phyloP scores from a whole-genome alignment of 768 basidiomycete genomes.

The Collybiopsis confluens region DNA sequence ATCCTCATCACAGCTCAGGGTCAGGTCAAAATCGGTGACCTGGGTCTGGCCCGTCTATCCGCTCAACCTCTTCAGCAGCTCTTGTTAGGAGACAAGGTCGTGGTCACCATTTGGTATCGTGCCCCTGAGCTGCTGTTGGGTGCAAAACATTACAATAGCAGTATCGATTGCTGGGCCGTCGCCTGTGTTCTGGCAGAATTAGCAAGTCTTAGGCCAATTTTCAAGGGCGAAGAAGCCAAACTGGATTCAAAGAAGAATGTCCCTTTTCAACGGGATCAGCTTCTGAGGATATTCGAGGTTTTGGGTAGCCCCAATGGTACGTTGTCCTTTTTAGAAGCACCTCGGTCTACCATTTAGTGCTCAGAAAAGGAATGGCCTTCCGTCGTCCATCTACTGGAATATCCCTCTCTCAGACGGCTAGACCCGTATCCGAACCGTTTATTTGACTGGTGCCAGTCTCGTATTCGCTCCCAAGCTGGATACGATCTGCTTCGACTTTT shows the following conservation, averaged over 20 bases:
- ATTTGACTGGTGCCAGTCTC: slow-evolving; percentile 68
- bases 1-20: slow-evolving; percentile 90
- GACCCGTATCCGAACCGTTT: slow-evolving; percentile 71
- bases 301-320: slow-evolving; percentile 83
- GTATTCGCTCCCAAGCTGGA: slow-evolving; percentile 57
- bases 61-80: slow-evolving; percentile 90
- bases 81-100: slow-evolving; percentile 94
- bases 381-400: slow-evolving; percentile 83
- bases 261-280: slow-evolving; percentile 94
- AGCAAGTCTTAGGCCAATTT: slow-evolving; percentile 89
- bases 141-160: slow-evolving; percentile 96
- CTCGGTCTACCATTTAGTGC: background rate
- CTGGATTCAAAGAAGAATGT: slow-evolving; percentile 95
- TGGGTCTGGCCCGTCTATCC: slow-evolving; percentile 89
- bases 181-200: slow-evolving; percentile 98
- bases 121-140: slow-evolving; percentile 95
- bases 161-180: slow-evolving; percentile 96
- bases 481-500: slow-evolving; percentile 83
- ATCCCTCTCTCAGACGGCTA: slow-evolving; percentile 73
- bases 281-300: slow-evolving; percentile 94
- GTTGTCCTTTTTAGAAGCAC: slow-evolving; percentile 15
- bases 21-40: slow-evolving; percentile 96
- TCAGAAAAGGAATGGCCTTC: slow-evolving; percentile 87
- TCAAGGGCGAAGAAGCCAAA: slow-evolving; percentile 99
- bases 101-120: slow-evolving; percentile 99